Conservation (phyloP, 1,284 basidiomycete genomes). For the Moesziomyces globuligerus region DNA sequence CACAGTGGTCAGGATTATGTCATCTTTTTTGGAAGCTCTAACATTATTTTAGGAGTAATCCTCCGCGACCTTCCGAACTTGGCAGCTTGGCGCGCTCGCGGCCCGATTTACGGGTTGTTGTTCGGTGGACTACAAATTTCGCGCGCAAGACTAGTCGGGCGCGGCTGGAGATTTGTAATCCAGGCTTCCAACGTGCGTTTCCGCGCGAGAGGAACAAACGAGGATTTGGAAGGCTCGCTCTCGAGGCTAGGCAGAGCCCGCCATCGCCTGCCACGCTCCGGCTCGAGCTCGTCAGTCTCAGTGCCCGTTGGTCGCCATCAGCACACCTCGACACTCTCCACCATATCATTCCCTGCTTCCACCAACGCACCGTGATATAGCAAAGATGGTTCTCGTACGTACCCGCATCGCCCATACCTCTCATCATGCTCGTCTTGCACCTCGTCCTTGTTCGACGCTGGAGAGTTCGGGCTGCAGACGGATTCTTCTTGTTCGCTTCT, state of each 20-base stretch:
- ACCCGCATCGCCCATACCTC: not conserved
- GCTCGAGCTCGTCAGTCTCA: no score
- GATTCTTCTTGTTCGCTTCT: not conserved
- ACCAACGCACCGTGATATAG: not conserved
- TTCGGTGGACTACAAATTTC: conserved; percentile 3
- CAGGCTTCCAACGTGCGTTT: not conserved
- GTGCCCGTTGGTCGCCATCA: not conserved
- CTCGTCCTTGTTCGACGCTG: no score
- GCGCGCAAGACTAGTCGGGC: conserved; percentile 8
- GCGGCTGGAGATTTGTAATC: conserved; percentile 43
- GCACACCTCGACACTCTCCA: not conserved
- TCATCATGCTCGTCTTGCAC: no score
- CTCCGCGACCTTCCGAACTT: conserved; percentile 20
- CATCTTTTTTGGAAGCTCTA: not conserved
- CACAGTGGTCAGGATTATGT: conserved; percentile 13
- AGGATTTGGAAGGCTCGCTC: conserved; percentile 8
- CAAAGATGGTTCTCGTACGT: conserved; percentile 46
- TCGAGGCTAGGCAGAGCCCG: conserved; percentile 3
- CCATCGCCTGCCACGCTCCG: conserved; percentile 9
- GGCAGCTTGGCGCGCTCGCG: not conserved
- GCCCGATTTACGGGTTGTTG: not conserved
- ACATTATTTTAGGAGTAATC: not conserved
- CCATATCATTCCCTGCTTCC: conserved; percentile 19
- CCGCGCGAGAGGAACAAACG: conserved; percentile 6
- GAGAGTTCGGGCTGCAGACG: no score